Evolutionary conservation across 371 early-diverging fungal genomes (phyloP).

Genomic region (Capillidium heterosporum): DNA sequence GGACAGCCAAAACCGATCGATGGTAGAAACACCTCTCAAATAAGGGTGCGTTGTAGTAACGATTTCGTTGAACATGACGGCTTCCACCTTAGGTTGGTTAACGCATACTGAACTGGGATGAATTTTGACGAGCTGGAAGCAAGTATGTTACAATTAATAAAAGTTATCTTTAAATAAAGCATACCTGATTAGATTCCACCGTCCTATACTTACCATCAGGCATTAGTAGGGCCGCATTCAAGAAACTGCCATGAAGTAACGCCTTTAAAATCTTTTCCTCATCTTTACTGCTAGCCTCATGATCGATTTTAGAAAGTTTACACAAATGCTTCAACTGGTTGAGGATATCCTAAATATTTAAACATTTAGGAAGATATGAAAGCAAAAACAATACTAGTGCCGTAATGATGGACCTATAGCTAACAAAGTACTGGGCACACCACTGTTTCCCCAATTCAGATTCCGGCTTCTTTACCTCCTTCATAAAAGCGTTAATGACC

Average conservation of each 20-base stretch:
- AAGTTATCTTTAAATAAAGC: not conserved
- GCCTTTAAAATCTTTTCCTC: constrained; percentile 58
- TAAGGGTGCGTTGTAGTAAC: constrained; percentile 81
- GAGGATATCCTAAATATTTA: constrained; percentile 48
- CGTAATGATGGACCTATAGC: constrained; percentile 61
- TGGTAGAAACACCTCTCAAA: constrained; percentile 63
- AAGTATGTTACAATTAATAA: not conserved
- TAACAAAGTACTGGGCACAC: constrained; percentile 84
- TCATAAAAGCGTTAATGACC: constrained; percentile 55
- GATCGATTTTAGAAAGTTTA: constrained; percentile 39
- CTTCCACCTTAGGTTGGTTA: constrained; percentile 62
- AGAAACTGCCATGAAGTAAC: constrained; percentile 77
- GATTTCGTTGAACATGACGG: constrained; percentile 83
- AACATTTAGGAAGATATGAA: constrained; percentile 48
- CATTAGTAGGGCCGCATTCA: constrained; percentile 72
- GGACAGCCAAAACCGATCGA: constrained; percentile 67
- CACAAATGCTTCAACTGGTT: constrained; percentile 68
- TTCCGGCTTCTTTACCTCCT: constrained; percentile 46
- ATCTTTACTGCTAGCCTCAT: constrained; percentile 46
- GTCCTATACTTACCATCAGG: constrained; percentile 77
- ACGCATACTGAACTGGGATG: constrained; percentile 74
- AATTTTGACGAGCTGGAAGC: constrained; percentile 34
- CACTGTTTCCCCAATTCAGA: constrained; percentile 20
- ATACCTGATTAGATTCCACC: constrained; percentile 38
- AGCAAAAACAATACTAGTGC: constrained; percentile 76